These are phyloP conservation scores for Phellinidium pouzarii DNA, from an alignment of 1,284 basidiomycete genomes.

Conservation along the genomic window DNA sequence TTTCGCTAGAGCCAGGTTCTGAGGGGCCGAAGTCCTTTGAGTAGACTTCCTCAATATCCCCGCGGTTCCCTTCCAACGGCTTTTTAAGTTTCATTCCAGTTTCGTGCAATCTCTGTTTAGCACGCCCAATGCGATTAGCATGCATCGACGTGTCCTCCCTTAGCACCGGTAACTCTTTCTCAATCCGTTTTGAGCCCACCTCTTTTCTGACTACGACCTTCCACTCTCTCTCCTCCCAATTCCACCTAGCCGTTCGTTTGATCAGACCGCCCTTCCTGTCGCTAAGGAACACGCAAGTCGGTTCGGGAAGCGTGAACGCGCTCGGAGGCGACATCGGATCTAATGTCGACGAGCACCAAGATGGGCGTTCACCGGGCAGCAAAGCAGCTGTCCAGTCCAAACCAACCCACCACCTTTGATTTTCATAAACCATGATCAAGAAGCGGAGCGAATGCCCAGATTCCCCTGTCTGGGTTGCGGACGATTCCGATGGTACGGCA, in stretches of 20 bases:
- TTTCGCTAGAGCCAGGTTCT: slow-evolving; percentile 21
- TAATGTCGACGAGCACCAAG: slow-evolving; percentile 69
- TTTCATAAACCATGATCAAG: slow-evolving; percentile 85
- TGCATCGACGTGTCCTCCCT: slow-evolving; percentile 40
- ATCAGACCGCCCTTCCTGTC: slow-evolving; percentile 38
- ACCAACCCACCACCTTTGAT: slow-evolving; percentile 92
- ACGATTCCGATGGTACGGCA: slow-evolving; percentile 3
- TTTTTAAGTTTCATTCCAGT: slow-evolving; percentile 25
- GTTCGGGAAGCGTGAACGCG: slow-evolving; percentile 50
- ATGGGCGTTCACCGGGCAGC: slow-evolving; percentile 83
- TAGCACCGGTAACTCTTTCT: slow-evolving; percentile 46
- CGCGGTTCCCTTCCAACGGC: slow-evolving; percentile 22
- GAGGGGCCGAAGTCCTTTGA: slow-evolving; percentile 17
- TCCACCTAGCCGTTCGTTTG: slow-evolving; percentile 73
- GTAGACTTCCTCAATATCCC: slow-evolving; percentile 11
- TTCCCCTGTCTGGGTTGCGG: neutral
- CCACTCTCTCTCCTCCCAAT: slow-evolving; percentile 88
- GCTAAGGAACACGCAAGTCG: slow-evolving; percentile 44
- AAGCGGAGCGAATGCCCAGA: slow-evolving; percentile 51
- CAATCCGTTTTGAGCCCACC: slow-evolving; percentile 45
- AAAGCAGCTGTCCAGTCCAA: slow-evolving; percentile 92
- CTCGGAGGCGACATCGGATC: slow-evolving; percentile 58
- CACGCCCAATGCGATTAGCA: slow-evolving; percentile 32
- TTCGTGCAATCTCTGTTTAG: slow-evolving; percentile 26
- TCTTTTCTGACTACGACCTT: slow-evolving; percentile 60